Percentiles rank a stretch among this genome's conserved stretches.
phyloP scores from a whole-genome alignment of 176 grass and related monocot genomes.

The Ensete ventricosum region DNA sequence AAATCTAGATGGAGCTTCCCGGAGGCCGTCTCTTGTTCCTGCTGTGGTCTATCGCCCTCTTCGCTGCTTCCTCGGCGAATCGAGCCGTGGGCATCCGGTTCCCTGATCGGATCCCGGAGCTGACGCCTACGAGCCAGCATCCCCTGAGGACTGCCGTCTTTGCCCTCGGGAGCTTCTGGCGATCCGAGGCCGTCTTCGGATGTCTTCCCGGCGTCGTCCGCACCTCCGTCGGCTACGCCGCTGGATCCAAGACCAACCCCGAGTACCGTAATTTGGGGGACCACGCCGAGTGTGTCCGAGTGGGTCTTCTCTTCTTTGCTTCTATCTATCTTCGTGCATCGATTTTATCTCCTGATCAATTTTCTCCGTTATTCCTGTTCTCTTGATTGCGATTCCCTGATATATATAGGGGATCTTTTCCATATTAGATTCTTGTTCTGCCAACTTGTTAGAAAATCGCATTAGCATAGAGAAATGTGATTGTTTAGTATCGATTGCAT shows the following conservation, averaged over 20 bases:
- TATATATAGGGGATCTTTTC: no score
- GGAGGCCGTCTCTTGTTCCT: neutral
- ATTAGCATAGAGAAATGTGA: no score
- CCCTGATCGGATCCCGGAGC: conserved; percentile 3
- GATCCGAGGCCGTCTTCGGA: conserved; percentile 62
- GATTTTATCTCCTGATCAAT: neutral
- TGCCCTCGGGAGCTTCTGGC: conserved; percentile 90
- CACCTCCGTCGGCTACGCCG: conserved; percentile 83
- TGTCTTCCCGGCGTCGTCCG: conserved; percentile 66
- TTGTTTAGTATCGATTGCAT: no score
- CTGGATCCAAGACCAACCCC: conserved; percentile 57
- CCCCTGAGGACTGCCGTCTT: conserved; percentile 43
- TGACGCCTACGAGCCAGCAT: conserved; percentile 3
- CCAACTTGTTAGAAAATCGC: no score
- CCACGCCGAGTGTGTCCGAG: conserved; percentile 93
- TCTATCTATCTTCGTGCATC: neutral
- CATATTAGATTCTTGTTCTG: no score
- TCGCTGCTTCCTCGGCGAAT: neutral
- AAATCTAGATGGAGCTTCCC: conserved; percentile 20
- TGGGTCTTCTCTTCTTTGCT: neutral
- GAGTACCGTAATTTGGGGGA: conserved; percentile 80
- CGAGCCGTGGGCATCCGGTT: conserved; percentile 17
- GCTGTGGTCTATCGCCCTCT: conserved; percentile 20
- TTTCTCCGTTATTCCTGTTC: neutral
- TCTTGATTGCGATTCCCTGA: neutral